Base-by-base conservation (phyloP, 2,329 filamentous ascomycete species). In the Diaporthe sp. region DNA sequence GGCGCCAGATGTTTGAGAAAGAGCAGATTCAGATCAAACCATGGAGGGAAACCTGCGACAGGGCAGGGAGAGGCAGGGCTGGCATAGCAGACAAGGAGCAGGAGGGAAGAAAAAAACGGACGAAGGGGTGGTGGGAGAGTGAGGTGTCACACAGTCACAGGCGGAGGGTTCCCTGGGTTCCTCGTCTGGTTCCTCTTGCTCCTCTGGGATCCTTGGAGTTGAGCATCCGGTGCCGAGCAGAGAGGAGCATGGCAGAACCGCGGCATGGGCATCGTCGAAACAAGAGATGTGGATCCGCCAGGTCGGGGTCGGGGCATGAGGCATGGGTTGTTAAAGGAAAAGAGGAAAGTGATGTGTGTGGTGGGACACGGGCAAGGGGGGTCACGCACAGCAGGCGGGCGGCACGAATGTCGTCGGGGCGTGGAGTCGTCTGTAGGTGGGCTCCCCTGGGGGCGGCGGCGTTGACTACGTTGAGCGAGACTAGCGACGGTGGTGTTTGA, bases 21-120 rank as follows among this genome's bases (percentile, higher is more conserved):
- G 60, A 66, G 52, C 57, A 66, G 47, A 60, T 61, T 72, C 74
- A 72, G 74, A 74, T 74, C 72, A 76, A 74, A 76, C 74, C 60
- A 57, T 45, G 58, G 67, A 58, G 61, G 45, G 47, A 33, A 55
- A 28, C 71, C 52, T 72, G 74, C 74, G 74, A 74, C 68, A 74
- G 74, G 72, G 68, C 68, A 47, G 70, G 74, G 61, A 72, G 38
- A 60, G 30, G 60, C 58, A 50, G 47, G 66, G 60, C 54, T 35
- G 54, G 74, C 57, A 71, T 66, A 60, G 57, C 67, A 58, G 66
- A 40, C 70, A 61, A 60, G 58, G 54, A 72, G 33, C 40, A 76
- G 54, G 54, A 73, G 47, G 33, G 40, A 71, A 77, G n/a, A 19
- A 71, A 71, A 74, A 35, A 74, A 72, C 60, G 47, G 71, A 70